A percentile compares a stretch with the other conserved stretches of the same genome.
Evolutionary conservation across 2,329 filamentous ascomycete species (phyloP).

Genomic region (Diaporthe amygdali): DNA sequence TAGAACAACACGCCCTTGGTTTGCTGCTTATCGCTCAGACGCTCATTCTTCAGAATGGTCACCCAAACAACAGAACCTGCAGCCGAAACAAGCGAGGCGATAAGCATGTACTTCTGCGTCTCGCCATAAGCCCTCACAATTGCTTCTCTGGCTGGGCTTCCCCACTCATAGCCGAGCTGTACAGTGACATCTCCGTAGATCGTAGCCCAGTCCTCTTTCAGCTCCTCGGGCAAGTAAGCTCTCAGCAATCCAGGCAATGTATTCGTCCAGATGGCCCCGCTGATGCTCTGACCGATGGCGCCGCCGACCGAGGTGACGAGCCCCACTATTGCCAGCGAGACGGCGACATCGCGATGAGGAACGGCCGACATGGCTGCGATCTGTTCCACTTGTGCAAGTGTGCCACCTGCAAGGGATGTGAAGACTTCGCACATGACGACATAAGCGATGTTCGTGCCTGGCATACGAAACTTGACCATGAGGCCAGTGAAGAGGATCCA

Average conservation of each 20-base stretch:
- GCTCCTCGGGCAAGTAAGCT: not conserved
- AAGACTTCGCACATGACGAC: constrained; percentile 12
- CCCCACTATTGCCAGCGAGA: not conserved
- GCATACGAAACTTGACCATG: constrained; percentile 15
- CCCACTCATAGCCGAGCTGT: constrained; percentile 5
- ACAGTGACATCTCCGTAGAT: not conserved
- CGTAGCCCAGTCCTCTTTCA: not conserved
- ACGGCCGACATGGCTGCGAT: constrained; percentile 2
- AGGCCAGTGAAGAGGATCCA: constrained; percentile 7
- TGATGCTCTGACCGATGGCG: constrained; percentile 6
- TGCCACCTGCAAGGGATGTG: not conserved
- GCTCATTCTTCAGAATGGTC: not conserved
- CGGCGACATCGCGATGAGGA: constrained; percentile 7
- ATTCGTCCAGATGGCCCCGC: constrained; percentile 10
- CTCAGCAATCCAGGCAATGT: not conserved
- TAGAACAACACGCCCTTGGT: constrained; percentile 1
- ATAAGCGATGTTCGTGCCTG: not conserved
- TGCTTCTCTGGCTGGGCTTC: constrained; percentile 1
- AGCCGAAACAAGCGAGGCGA: constrained; percentile 1
- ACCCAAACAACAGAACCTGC: constrained; percentile 5
- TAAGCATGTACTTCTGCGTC: constrained; percentile 10
- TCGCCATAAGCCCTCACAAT: constrained; percentile 14
- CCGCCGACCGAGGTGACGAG: constrained; percentile 8
- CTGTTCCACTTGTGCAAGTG: not conserved
- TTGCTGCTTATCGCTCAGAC: constrained; percentile 6